These are phyloP conservation scores for Globisporangium spiculum DNA, from an alignment of 352 stramenopile species.

Conservation along the genomic window DNA sequence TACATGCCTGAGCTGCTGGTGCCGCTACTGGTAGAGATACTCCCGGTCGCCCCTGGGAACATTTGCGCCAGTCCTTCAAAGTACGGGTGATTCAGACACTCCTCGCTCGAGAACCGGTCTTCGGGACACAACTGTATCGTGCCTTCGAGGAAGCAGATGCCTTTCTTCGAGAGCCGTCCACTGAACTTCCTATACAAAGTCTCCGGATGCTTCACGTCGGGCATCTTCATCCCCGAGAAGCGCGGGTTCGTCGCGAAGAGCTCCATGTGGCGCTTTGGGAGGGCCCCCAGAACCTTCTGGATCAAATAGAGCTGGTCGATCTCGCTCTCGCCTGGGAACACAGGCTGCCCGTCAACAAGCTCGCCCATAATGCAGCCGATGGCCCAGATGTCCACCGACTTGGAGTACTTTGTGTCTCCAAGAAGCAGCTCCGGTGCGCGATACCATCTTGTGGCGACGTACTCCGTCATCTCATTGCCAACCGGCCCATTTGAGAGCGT, in stretches of 20 bases:
- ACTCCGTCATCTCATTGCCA: constrained; percentile 95
- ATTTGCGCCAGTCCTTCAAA: constrained; percentile 71
- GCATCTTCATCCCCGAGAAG: constrained; percentile 92
- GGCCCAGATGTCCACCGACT: constrained; percentile 94
- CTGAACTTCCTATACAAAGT: constrained; percentile 90
- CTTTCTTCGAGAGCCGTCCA: constrained; percentile 81
- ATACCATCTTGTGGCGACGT: constrained; percentile 99
- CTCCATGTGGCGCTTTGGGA: constrained; percentile 91
- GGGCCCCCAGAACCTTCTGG: constrained; percentile 97
- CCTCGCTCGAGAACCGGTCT: constrained; percentile 67
- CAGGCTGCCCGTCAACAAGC: constrained; percentile 94
- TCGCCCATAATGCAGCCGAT: constrained; percentile 98
- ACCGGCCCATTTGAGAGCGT: constrained; percentile 69
- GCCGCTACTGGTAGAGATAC: constrained; percentile 11
- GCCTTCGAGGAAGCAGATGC: constrained; percentile 76
- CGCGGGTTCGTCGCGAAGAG: constrained; percentile 90
- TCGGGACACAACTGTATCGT: constrained; percentile 77
- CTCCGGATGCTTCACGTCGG: constrained; percentile 90
- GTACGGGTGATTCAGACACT: constrained; percentile 85
- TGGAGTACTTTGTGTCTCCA: constrained; percentile 98
- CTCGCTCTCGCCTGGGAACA: constrained; percentile 98
- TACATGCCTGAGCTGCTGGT: constrained; percentile 4
- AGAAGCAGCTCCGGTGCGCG: constrained; percentile 98
- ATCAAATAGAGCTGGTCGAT: constrained; percentile 99
- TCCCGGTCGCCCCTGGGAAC: background rate